Base-by-base conservation (phyloP, 225 moss, liverwort and hornwort species). In the Climacium dendroides region DNA sequence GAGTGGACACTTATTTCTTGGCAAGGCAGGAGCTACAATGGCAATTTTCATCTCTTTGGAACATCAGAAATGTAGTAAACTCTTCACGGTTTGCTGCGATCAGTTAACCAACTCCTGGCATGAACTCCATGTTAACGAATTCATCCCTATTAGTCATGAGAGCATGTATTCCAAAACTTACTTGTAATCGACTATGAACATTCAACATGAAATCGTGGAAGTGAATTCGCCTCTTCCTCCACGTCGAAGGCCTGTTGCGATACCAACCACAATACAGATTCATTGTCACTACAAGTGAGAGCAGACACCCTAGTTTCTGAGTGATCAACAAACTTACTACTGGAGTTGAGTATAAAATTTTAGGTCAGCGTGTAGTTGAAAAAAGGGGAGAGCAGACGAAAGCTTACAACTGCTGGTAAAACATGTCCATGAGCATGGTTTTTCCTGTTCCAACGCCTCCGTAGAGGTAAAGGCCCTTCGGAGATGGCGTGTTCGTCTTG, bases 401-500 rank as follows among this genome's bases (percentile, higher is more conserved):
- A 73, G 89, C 95, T 93, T 90, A 97, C 96, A 97, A 83, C 65
- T 94, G 95, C 30, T 94, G 89, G 82, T 91, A 96, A 87, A 97
- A 96, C 95, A 97, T 89, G 77, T 97, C 95, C 97, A 97, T 96
- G 53, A 97, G 94, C 97, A 97, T 97, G 74, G 97, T 97, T 88
- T 97, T 97, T 32, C 97, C 97, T 30, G 96, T 96, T 58, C 97
- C 97, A 11, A 97, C 97, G 81, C 97, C 97, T 37, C 97, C 97
- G 87, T 96, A 95, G 9, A 97, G 80, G 85, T 96, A 97, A 15
- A 97, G 91, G 63, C 97, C 97, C 64, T 70, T 95, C 30, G 95
- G 92, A 20, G 95, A 85, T 4, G 86, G 88, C 39, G 89, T 89
- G 73, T 72, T 85, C 61, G 89, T 72, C 86, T 88, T 96, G 24